Base-by-base conservation (phyloP, 2,329 filamentous ascomycete genomes). In the Colletotrichum musae region DNA sequence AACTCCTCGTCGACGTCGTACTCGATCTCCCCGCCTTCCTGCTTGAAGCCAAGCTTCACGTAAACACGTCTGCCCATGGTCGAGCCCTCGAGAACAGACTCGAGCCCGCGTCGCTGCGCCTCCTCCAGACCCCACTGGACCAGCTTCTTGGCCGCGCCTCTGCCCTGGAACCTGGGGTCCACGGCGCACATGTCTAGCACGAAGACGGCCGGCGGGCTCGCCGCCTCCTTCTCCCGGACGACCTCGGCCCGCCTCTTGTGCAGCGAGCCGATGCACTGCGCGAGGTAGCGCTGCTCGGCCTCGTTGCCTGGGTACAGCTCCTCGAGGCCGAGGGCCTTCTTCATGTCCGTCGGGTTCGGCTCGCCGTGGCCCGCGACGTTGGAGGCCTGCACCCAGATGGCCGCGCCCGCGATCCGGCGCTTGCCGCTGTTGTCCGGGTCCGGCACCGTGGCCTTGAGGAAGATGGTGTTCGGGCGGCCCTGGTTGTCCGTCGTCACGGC, bases 301-400 rank as follows among this genome's bases (percentile, higher is more conserved):
- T 83, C 78, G 64, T 88, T 73, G 1, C 73, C 82, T 0, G 85
- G 85, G 64, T 84, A 82, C 13, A 85, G 65, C 1, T 72, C 74
- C 9, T 80, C 75, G 1, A 85, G 71, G 41, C 81, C 74, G 39
- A 78, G 62, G 0, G 62, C 73, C 6, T 66, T 58, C 60, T 71
- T 73, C 3, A 84, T 72, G 21, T 82, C 77, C 15, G 78, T 74
- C 5, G 78, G 64, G 1, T 78, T 81, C 26, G 67, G 70, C 28
- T 85, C 82, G 13, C 88, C 88, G 57, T 81, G 74, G 13, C 86
- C 87, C 2, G 81, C 78, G 0, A 88, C 81, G 6, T 79, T 75
- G 0, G 87, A 89, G 0, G 80, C 75, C 71, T 90, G 88, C 9
- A 79, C 73, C 88, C 88, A 90, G 64, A 89, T 84, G 3, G 88